Percentiles rank a stretch among this genome's conserved stretches.
Conservation (phyloP, 805 yeast species). For the Myxozyma mucilagina region DNA sequence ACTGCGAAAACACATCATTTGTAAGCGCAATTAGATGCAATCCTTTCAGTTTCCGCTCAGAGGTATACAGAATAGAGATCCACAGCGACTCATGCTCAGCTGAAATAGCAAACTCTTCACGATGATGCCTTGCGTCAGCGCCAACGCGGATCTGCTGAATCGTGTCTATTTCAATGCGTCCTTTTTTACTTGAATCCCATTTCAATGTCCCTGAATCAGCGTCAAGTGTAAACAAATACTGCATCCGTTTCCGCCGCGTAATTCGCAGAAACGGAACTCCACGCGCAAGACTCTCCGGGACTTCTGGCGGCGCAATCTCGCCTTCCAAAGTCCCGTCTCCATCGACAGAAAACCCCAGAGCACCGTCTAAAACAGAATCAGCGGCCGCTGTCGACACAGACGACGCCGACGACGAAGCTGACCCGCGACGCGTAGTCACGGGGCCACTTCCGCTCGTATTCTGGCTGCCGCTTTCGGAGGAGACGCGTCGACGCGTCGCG, state of each 20-base stretch:
- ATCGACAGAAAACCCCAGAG: constrained; percentile 50
- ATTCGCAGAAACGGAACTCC: constrained; percentile 69
- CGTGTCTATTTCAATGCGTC: constrained; percentile 54
- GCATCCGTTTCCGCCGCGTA: constrained; percentile 67
- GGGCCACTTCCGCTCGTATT: constrained; percentile 2
- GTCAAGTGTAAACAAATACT: constrained; percentile 58
- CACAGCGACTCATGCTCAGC: constrained; percentile 65
- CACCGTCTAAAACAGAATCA: constrained; percentile 39
- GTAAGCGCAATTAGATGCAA: constrained; percentile 72
- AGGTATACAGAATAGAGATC: constrained; percentile 76
- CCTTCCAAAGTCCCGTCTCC: constrained; percentile 58
- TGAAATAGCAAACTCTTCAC: constrained; percentile 80
- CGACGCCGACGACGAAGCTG: constrained; percentile 1
- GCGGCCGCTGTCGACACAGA: background rate
- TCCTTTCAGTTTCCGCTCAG: constrained; percentile 66
- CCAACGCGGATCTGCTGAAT: constrained; percentile 63
- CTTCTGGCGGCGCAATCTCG: constrained; percentile 39
- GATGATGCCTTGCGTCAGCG: constrained; percentile 74
- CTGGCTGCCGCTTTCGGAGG: background rate
- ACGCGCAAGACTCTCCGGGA: constrained; percentile 51
- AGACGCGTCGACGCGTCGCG: background rate
- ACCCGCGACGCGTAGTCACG: constrained; percentile 6
- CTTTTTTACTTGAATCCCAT: constrained; percentile 53
- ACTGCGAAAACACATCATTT: constrained; percentile 52
- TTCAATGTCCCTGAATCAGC: constrained; percentile 53